phyloP scores from a whole-genome alignment of 2,329 filamentous ascomycete species.

The Fusarium luffae region DNA sequence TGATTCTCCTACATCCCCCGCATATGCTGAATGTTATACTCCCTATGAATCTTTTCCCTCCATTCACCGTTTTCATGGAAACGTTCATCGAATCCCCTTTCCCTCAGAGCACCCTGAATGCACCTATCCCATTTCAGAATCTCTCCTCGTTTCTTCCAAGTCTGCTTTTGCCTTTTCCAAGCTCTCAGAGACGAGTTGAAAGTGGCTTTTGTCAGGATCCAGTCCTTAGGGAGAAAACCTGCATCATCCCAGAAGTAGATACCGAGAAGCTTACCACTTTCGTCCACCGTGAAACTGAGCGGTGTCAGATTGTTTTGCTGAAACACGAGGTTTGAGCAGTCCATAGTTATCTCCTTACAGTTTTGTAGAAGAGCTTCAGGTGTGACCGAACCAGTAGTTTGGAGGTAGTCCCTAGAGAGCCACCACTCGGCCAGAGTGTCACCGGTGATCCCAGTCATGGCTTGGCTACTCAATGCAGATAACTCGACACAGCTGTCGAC shows the following conservation, averaged over 20 bases:
- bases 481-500: background rate
- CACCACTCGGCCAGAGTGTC: background rate
- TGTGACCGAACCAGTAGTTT: accelerated
- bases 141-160: no score
- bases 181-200: background rate
- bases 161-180: no score
- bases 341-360: background rate
- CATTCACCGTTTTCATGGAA: no score
- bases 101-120: no score
- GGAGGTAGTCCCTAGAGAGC: background rate
- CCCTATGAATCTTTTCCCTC: no score
- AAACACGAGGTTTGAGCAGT: background rate
- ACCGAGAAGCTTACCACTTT: background rate
- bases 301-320: background rate
- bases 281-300: background rate
- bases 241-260: background rate
- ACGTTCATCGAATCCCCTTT: no score
- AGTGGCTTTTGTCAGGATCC: background rate
- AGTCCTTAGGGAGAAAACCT: background rate
- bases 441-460: background rate
- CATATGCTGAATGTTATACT: no score
- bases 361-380: background rate
- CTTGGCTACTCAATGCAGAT: background rate
- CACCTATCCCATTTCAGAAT: no score
- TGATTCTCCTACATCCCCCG: no score